Evolutionary conservation across 73 alveolate genomes (phyloP).

Genomic region (Tetrahymena elliotti): DNA sequence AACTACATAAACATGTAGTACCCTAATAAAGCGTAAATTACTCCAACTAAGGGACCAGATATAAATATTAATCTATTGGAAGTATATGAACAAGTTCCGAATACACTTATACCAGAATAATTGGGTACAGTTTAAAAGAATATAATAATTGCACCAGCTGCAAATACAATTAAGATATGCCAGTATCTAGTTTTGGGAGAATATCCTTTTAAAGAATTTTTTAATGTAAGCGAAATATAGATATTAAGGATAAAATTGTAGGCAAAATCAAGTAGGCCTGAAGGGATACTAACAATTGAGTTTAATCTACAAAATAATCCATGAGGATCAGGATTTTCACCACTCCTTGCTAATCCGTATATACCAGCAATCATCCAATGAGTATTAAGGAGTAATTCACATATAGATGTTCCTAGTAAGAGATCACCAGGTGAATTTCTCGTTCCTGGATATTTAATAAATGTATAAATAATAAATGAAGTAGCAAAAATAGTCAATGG

Average conservation of each 20-base stretch:
- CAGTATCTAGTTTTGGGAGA: not conserved
- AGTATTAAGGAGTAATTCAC: not conserved
- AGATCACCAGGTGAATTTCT: not conserved
- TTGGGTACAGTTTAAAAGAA: not conserved
- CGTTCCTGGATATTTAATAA: not conserved
- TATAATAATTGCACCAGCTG: not conserved
- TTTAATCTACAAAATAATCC: not conserved
- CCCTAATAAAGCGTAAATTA: not conserved
- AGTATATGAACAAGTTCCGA: not conserved
- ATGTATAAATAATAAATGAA: not conserved
- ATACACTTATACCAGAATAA: not conserved
- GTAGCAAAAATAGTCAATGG: not conserved
- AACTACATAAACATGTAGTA: not conserved
- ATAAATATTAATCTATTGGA: not conserved
- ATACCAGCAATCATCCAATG: not conserved
- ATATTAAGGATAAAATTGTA: not conserved
- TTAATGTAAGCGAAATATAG: not conserved
- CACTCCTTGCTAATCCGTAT: not conserved
- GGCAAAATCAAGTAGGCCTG: not conserved
- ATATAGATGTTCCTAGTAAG: not conserved
- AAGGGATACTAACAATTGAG: not conserved
- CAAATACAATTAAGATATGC: not conserved
- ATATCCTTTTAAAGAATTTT: not conserved
- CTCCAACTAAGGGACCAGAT: not conserved
- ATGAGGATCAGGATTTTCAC: not conserved